A percentile compares a stretch with the other conserved stretches of the same genome.
Evolutionary conservation across 2,329 filamentous ascomycete genomes (phyloP).

Genomic region (Grosmannia serpens): DNA sequence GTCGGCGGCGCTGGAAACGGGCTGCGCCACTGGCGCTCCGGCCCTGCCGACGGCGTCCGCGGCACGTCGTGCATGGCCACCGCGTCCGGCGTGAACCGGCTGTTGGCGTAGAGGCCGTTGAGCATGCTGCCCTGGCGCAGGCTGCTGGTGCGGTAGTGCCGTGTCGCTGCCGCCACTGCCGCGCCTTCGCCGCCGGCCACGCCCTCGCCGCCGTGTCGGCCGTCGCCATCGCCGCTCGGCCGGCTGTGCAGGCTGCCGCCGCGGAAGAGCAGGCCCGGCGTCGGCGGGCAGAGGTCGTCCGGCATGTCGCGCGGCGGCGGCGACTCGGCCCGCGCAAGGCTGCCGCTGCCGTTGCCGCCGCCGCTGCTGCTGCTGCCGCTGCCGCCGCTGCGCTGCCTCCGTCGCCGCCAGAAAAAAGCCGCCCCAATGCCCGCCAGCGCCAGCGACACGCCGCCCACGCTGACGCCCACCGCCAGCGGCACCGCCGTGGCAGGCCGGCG

Average conservation of each 20-base stretch:
- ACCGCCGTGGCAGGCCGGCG: neutral
- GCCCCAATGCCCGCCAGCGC: neutral
- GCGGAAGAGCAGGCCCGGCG: slow-evolving; percentile 4
- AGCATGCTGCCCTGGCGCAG: neutral
- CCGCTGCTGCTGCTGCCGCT: neutral
- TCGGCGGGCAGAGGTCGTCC: slow-evolving; percentile 3
- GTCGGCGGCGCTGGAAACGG: neutral
- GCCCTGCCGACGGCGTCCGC: slow-evolving; percentile 2
- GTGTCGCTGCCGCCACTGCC: neutral
- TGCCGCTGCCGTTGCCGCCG: neutral
- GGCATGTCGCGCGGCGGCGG: slow-evolving; percentile 9
- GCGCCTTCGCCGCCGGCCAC: neutral
- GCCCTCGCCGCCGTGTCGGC: neutral
- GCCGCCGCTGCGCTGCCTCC: neutral
- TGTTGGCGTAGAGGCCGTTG: neutral
- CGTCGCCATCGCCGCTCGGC: neutral
- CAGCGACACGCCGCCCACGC: slow-evolving; percentile 6
- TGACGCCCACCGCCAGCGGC: slow-evolving; percentile 9
- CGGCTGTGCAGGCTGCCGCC: neutral
- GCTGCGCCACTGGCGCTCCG: neutral
- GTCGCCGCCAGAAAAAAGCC: slow-evolving; percentile 5
- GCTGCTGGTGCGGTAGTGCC: neutral
- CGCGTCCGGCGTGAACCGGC: slow-evolving; percentile 6
- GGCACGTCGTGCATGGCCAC: slow-evolving; percentile 12
- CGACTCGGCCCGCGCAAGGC: slow-evolving; percentile 8